Evolutionary conservation across 2,329 filamentous ascomycete species (phyloP), one percentile per base, ranked within the genome.

Genomic region (Parafenestella ontariensis): DNA sequence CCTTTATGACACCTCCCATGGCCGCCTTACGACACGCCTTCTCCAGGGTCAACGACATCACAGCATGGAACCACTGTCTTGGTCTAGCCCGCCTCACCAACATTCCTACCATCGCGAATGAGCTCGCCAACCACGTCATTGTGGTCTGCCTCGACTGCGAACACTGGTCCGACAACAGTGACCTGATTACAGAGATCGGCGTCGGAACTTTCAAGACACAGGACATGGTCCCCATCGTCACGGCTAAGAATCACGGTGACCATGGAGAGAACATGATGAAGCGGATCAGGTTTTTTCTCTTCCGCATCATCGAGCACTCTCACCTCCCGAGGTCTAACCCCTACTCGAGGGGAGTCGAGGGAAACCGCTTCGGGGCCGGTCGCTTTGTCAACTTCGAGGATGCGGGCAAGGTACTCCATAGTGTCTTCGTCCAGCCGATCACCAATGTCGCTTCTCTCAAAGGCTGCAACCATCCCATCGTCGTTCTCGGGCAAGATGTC

Each of bases 131-230:
- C 1, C 51, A 63, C 18, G 54, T 56, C 1, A 45, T 66, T 11
- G 34, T 65, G 0, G 44, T 71, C 6, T 66, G 62, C 26, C 24
- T 71, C 3, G 68, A 71, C 33, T 64, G 60, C 1, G 68, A 71
- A 41, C 63, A 64, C 10, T 66, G 59, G 49, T 65, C 61, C 0
- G 43, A 49, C 6, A 67, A 68, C 24, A 64, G 60, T 0, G 54
- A 56, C 5, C 51, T 59, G 39, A 54, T 66, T 18, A 71, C 66
- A 0, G 68, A 71, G 45, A 39, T 72, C 1, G 69, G 69, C 0
- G 21, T 71, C 2, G 56, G 36, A 5, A 51, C 44, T 2, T 59
- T 68, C 10, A 23, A 54, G 0, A 50, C 46, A 0, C 44, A 53
- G 15, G 52, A 65, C 3, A 41, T 59, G 1, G 2, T 33, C 1